Evolutionary conservation across 257 asterid genomes (phyloP).

Genomic region (Solanum arcanum): DNA sequence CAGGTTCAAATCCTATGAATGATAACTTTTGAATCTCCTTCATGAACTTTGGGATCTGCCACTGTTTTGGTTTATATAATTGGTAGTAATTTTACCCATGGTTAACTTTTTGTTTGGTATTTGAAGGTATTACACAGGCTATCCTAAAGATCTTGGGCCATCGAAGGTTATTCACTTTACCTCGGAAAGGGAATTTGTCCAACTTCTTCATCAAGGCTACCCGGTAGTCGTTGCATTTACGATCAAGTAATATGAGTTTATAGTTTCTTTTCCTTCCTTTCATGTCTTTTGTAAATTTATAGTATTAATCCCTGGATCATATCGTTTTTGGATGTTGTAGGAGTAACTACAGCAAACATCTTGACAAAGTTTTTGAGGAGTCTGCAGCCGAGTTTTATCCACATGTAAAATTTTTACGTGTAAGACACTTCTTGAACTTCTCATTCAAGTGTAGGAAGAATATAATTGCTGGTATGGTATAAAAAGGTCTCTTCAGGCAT

Average conservation of each 20-base stretch:
- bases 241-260: slow-evolving; percentile 42
- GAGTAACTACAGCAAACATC: slow-evolving; percentile 82
- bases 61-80: neutral
- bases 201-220: slow-evolving; percentile 86
- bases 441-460: neutral
- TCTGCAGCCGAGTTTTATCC: slow-evolving; percentile 89
- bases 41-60: neutral
- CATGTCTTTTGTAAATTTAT: neutral
- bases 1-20: neutral
- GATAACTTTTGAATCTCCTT: neutral
- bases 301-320: neutral
- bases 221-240: slow-evolving; percentile 96
- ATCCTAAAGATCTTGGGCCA: slow-evolving; percentile 91
- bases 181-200: slow-evolving; percentile 90
- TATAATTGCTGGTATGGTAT: neutral
- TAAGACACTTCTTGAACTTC: slow-evolving; percentile 22
- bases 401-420: slow-evolving; percentile 82
- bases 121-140: slow-evolving; percentile 75
- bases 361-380: slow-evolving; percentile 80
- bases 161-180: slow-evolving; percentile 74
- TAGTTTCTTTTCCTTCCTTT: neutral
- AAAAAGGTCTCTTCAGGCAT: neutral
- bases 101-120: slow-evolving; percentile 1
- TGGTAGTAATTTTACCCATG: neutral
- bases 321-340: slow-evolving; percentile 20